Conservation (phyloP, 257 asterid species). For the Osmanthus fragrans region DNA sequence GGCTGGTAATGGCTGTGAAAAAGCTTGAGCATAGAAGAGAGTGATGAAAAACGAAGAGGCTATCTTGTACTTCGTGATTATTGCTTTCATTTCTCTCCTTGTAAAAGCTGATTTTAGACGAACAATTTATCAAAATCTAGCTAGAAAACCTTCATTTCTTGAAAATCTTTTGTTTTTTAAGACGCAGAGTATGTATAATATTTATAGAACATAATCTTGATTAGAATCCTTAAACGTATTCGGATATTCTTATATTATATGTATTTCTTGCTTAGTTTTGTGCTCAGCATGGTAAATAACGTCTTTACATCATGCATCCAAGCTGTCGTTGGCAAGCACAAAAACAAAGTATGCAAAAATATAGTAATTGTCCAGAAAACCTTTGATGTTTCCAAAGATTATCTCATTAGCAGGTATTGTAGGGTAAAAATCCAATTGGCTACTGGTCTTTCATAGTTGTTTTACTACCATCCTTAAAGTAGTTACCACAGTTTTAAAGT, state of each 20-base stretch:
- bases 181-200: slow-evolving; percentile 16
- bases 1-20: slow-evolving; percentile 19
- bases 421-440: too few relatives aligned
- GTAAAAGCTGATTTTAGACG: slow-evolving; percentile 18
- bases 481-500: too few relatives aligned
- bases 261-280: slow-evolving; percentile 30
- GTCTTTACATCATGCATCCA: slow-evolving; percentile 23
- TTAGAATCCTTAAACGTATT: slow-evolving; percentile 29
- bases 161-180: slow-evolving; percentile 12
- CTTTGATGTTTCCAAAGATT: slow-evolving; percentile 7
- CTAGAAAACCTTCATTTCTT: slow-evolving; percentile 3
- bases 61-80: slow-evolving; percentile 16
- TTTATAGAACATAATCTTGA: slow-evolving; percentile 34
- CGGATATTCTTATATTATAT: slow-evolving; percentile 32
- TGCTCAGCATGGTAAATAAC: slow-evolving; percentile 34
- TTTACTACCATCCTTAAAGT: too few relatives aligned
- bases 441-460: too few relatives aligned
- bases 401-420: not conserved
- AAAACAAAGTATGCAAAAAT: not conserved
- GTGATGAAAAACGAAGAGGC: slow-evolving; percentile 4
- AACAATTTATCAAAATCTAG: not conserved
- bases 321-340: slow-evolving; percentile 20
- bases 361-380: not conserved
- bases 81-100: slow-evolving; percentile 23
- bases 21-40: slow-evolving; percentile 24